Conservation (phyloP, 441 rosid species). For the Theobroma grandiflorum region DNA sequence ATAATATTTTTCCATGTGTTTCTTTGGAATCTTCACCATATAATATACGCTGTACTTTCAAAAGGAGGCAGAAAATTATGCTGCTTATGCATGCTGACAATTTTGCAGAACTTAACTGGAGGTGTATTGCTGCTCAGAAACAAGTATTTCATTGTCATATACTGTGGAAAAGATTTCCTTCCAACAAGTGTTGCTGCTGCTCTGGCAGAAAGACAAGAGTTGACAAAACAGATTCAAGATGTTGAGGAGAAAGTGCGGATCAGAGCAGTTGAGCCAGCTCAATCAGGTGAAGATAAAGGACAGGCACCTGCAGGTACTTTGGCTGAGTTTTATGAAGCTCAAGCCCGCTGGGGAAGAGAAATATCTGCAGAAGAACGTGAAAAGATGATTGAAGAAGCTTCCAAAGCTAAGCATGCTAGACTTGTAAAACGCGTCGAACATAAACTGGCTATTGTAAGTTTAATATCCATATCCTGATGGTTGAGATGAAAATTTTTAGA, state of each 20-base stretch:
- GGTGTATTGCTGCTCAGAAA: slow-evolving; percentile 93
- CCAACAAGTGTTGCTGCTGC: slow-evolving; percentile 85
- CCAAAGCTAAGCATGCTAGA: slow-evolving; percentile 69
- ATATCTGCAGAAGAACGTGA: slow-evolving; percentile 78
- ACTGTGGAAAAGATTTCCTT: slow-evolving; percentile 96
- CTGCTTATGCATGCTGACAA: background rate
- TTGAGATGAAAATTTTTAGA: background rate
- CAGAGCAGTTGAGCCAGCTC: slow-evolving; percentile 53
- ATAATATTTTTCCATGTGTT: slow-evolving; percentile 5
- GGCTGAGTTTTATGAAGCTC: slow-evolving; percentile 97
- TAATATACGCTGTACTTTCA: slow-evolving; percentile 19
- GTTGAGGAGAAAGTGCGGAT: slow-evolving; percentile 75
- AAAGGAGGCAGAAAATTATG: slow-evolving; percentile 11
- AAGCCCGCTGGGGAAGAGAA: slow-evolving; percentile 89
- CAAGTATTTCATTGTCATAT: slow-evolving; percentile 89
- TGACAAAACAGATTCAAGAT: slow-evolving; percentile 78
- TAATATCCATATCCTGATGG: background rate
- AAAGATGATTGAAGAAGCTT: slow-evolving; percentile 89
- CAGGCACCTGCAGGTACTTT: slow-evolving; percentile 84
- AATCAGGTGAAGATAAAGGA: slow-evolving; percentile 59
- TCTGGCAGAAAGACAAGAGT: slow-evolving; percentile 85
- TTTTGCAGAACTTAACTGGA: slow-evolving; percentile 79
- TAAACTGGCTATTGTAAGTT: slow-evolving; percentile 81
- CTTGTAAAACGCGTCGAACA: slow-evolving; percentile 77
- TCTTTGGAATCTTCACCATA: slow-evolving; percentile 11